Evolutionary conservation across 257 asterid species (phyloP).

Genomic region (Solanum chmielewskii): DNA sequence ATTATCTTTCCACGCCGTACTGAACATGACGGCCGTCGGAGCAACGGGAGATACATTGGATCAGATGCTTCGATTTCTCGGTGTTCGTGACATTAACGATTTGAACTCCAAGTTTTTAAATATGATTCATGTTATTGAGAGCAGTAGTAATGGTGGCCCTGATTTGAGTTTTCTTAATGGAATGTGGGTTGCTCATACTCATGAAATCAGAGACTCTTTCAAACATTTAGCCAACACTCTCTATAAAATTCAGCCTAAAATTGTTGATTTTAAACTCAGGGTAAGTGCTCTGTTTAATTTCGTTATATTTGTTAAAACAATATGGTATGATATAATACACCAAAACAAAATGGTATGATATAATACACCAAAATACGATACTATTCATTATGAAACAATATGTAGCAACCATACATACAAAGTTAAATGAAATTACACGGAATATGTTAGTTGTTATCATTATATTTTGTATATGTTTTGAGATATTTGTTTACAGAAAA

Average conservation of each 20-base stretch:
- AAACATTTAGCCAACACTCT: background rate
- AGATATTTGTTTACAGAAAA: too few species aligned
- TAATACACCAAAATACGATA: too few species aligned
- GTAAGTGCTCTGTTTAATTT: background rate
- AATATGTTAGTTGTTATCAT: too few species aligned
- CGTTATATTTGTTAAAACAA: background rate
- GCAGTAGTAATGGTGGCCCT: background rate
- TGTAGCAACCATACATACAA: too few species aligned
- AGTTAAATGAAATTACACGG: too few species aligned
- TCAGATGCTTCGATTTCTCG: constrained; percentile 29
- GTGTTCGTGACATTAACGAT: constrained; percentile 11
- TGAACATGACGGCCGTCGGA: constrained; percentile 37
- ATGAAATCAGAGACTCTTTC: background rate
- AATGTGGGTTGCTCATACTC: background rate
- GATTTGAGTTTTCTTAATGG: background rate
- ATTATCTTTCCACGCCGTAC: constrained; percentile 36
- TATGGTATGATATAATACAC: too few species aligned
- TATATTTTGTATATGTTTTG: too few species aligned
- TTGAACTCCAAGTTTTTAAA: background rate
- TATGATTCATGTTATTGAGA: background rate
- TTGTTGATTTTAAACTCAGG: background rate
- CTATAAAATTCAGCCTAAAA: background rate
- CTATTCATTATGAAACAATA: too few species aligned
- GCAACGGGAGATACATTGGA: constrained; percentile 29
- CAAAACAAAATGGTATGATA: too few species aligned